A percentile compares a stretch with the other conserved stretches of the same genome.
Conservation (phyloP, 1,284 basidiomycete genomes). For the Heterobasidion irregulare region DNA sequence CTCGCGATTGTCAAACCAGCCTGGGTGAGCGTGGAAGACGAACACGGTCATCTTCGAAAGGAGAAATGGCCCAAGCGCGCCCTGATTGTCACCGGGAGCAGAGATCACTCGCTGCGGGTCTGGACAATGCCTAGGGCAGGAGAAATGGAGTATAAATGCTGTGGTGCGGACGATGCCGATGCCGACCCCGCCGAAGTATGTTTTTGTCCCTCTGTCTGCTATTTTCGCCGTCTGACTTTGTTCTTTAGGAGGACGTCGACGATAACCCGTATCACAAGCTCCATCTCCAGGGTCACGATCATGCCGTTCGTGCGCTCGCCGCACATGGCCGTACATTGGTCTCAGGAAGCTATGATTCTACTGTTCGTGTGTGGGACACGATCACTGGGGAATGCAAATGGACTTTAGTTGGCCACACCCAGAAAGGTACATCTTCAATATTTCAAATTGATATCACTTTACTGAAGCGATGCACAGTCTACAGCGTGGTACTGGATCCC, state of each 20-base stretch:
- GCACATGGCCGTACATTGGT: conserved; percentile 84
- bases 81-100: conserved; percentile 88
- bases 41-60: conserved; percentile 44
- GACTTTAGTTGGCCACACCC: conserved; percentile 79
- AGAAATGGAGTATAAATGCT: conserved; percentile 71
- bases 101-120: conserved; percentile 84
- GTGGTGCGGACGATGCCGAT: conserved; percentile 59
- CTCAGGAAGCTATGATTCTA: conserved; percentile 93
- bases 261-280: conserved; percentile 88
- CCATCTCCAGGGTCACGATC: conserved; percentile 80
- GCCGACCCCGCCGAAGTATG: conserved; percentile 62
- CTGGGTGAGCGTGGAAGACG: conserved; percentile 61
- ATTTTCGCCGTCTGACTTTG: background rate
- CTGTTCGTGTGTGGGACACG: conserved; percentile 92
- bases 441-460: background rate
- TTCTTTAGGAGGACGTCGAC: conserved; percentile 54
- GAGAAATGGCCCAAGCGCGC: conserved; percentile 83
- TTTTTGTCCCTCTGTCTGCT: background rate
- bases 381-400: conserved; percentile 80
- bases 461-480: conserved; percentile 44
- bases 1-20: conserved; percentile 87
- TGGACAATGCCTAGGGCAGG: conserved; percentile 81
- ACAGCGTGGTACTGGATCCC: conserved; percentile 84
- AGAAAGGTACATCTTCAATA: conserved; percentile 60
- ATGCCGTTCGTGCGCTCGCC: conserved; percentile 88